These are phyloP conservation scores for Rhodotorula sp. DNA, from an alignment of 1,284 basidiomycete genomes.

Conservation along the genomic window DNA sequence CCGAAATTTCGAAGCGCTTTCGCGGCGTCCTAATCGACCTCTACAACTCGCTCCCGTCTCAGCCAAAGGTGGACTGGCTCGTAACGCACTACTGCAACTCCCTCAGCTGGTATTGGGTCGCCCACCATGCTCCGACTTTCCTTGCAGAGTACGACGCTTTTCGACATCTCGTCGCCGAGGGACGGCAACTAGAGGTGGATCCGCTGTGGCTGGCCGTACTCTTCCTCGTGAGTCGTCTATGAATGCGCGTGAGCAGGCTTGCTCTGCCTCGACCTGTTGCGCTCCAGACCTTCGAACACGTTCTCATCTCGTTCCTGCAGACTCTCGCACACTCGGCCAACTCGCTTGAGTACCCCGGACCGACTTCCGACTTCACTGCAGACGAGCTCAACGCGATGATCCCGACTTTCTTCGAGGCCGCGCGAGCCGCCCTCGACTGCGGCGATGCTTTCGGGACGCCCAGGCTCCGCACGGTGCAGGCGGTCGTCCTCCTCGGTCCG, in stretches of 20 bases:
- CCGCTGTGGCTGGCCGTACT: conserved; percentile 33
- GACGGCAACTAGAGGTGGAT: conserved; percentile 32
- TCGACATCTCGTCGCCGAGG: conserved; percentile 20
- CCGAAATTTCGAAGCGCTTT: conserved; percentile 18
- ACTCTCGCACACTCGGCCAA: conserved; percentile 29
- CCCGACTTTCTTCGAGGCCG: conserved; percentile 25
- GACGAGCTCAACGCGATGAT: conserved; percentile 15
- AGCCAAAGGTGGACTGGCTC: conserved; percentile 30
- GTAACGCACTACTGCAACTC: conserved; percentile 22
- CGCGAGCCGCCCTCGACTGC: conserved; percentile 27
- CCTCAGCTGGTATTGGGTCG: conserved; percentile 34
- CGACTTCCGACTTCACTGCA: conserved; percentile 18
- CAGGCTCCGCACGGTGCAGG: conserved; percentile 17
- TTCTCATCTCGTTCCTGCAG: too few relatives aligned
- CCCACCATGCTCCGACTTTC: conserved; percentile 34
- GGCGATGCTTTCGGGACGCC: conserved; percentile 29
- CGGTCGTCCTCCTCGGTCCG: conserved; percentile 23
- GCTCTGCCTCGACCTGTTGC: too few relatives aligned
- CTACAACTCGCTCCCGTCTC: conserved; percentile 12
- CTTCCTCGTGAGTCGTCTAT: conserved; percentile 4
- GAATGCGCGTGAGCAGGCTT: too few relatives aligned
- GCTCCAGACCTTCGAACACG: too few relatives aligned
- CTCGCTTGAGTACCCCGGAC: conserved; percentile 29
- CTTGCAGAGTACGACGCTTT: conserved; percentile 37
- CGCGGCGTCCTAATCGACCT: conserved; percentile 28